Conservation (phyloP, 1,284 basidiomycete species). For the Phenoliferia sp. region DNA sequence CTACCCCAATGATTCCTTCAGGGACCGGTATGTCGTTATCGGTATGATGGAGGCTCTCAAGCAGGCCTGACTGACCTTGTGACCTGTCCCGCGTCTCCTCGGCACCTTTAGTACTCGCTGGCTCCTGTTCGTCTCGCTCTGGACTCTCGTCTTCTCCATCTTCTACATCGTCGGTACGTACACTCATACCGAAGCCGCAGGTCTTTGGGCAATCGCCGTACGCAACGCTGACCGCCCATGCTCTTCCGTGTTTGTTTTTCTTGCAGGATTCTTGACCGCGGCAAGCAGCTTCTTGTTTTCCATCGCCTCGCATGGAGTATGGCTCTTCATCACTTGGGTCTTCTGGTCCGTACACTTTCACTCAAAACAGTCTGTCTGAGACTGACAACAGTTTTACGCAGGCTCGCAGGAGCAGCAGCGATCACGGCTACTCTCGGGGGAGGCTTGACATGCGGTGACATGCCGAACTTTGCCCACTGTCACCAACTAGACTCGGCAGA, state of each 20-base stretch:
- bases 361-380: not conserved
- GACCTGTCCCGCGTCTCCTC: not conserved
- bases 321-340: constrained; percentile 32
- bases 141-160: constrained; percentile 30
- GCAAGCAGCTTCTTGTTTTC: constrained; percentile 32
- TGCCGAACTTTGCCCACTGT: constrained; percentile 25
- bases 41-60: not conserved
- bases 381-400: not conserved
- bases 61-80: not conserved
- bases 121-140: constrained; percentile 33
- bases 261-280: constrained; percentile 25
- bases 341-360: constrained; percentile 26
- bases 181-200: not conserved
- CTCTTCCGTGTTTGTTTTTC: not conserved
- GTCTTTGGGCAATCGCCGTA: not conserved
- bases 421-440: constrained; percentile 23
- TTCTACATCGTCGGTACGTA: constrained; percentile 26
- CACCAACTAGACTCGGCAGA: constrained; percentile 31
- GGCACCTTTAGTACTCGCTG: constrained; percentile 19
- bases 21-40: not conserved
- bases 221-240: not conserved
- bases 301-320: constrained; percentile 30
- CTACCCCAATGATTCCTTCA: constrained; percentile 23
- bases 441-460: constrained; percentile 18
- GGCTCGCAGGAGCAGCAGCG: constrained; percentile 34